phyloP scores from a whole-genome alignment of 1,284 basidiomycete genomes.

The Cutaneotrichosporon curvatum region DNA sequence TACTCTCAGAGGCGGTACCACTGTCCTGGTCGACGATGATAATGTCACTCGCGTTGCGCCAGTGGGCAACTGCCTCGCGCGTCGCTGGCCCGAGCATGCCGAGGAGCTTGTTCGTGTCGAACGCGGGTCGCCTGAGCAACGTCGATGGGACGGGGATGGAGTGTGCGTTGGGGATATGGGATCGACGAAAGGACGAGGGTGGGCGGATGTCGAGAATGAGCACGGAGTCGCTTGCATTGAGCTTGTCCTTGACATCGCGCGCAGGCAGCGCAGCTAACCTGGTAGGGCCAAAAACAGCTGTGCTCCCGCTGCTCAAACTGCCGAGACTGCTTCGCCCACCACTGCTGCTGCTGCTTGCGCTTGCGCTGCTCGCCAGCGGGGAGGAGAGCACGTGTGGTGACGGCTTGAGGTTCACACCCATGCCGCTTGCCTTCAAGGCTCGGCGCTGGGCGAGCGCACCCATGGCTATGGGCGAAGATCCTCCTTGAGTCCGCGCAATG shows the following conservation, averaged over 20 bases:
- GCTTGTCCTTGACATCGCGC: too few species aligned
- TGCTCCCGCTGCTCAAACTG: too few species aligned
- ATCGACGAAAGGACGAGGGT: constrained; percentile 61
- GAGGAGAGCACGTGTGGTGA: too few species aligned
- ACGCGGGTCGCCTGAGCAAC: constrained; percentile 78
- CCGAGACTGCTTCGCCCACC: too few species aligned
- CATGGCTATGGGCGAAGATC: too few species aligned
- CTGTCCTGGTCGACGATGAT: constrained; percentile 79
- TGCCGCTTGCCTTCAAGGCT: background rate
- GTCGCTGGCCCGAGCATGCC: constrained; percentile 64
- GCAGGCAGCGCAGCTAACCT: too few species aligned
- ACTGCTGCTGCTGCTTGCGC: too few species aligned
- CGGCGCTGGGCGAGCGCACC: constrained; percentile 5
- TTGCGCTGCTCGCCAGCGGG: too few species aligned
- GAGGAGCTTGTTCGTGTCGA: constrained; percentile 64
- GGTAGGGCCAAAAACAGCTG: too few species aligned
- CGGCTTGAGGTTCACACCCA: too few species aligned
- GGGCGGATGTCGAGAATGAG: constrained; percentile 82
- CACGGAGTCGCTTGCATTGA: constrained; percentile 12
- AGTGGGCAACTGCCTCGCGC: constrained; percentile 50
- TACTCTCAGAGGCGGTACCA: constrained; percentile 53
- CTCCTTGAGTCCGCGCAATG: too few species aligned
- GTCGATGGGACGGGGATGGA: constrained; percentile 90
- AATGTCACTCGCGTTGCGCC: constrained; percentile 59
- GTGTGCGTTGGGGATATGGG: constrained; percentile 65